Base-by-base conservation (phyloP, 768 basidiomycete genomes). In the Daedaleopsis nitida region DNA sequence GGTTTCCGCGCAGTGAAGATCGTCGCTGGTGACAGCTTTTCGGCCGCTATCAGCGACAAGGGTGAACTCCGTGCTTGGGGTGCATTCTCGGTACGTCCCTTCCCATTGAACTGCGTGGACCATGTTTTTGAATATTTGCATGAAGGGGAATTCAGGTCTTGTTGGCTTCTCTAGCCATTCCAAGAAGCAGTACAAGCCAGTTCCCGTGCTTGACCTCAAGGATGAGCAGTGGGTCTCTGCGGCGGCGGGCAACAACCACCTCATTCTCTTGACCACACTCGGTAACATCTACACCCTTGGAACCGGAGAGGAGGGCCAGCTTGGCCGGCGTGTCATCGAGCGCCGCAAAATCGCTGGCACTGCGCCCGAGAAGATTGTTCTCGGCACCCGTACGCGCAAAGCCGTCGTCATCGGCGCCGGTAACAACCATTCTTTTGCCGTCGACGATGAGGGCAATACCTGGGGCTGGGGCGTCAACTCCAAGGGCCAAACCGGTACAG, bases 401-500 rank as follows among this genome's bases (percentile, higher is more conserved):
- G 85, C 86, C 48, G 86, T 88, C 13, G 77, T 76, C 44, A 77
- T 98, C 62, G 94, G 94, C 5, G 84, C 94, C 0, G 96, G 96
- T 8, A 82, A 82, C 54, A 92, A 87, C 74, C 90, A 92, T 69
- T 96, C 94, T 0, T 98, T 97, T 69, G 96, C 95, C 3, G 86
- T 98, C 58, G 89, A 94, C 71, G 84, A 89, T 55, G 76, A 80
- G 7, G 95, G 94, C 32, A 84, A 82, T 52, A 90, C 96, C 10
- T 98, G 89, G 87, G 94, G 86, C 13, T 98, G 96, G 96, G 96
- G 96, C n/a, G 79, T 95, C 60, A 97, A 98, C 74, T 92, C 79
- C 74, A 91, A 83, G 88, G 95, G 89, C 32, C 91, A 93, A 74
- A 86, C 85, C 1, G 91, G 91, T 35, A 87, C 89, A 0, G 80